Evolutionary conservation across 768 basidiomycete species (phyloP).

Genomic region (Pleurotus ostreatus): DNA sequence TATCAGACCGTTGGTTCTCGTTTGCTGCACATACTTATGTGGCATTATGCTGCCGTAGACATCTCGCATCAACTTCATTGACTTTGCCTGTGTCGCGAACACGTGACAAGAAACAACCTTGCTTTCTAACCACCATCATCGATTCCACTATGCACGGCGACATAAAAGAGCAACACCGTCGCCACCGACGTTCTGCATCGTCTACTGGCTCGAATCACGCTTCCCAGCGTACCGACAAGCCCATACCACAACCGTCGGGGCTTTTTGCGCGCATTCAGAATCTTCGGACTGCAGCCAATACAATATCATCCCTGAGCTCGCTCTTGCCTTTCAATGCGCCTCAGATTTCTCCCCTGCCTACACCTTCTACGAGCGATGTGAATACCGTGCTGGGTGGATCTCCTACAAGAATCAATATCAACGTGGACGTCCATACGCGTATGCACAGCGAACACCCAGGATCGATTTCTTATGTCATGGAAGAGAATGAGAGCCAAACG

Average conservation of each 20-base stretch:
- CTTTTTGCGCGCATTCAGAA: conserved; percentile 6
- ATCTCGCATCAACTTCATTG: too few species aligned
- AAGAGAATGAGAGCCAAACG: neutral
- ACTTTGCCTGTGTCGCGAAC: too few species aligned
- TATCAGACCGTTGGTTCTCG: too few species aligned
- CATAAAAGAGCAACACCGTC: neutral
- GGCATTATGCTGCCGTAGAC: too few species aligned
- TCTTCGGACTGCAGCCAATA: conserved; percentile 1
- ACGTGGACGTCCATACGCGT: conserved; percentile 1
- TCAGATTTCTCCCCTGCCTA: neutral
- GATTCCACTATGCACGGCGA: neutral
- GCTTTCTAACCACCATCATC: neutral
- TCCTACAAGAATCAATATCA: conserved; percentile 3
- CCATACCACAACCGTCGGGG: neutral
- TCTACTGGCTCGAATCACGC: neutral
- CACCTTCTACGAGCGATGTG: neutral
- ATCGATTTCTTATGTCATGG: neutral
- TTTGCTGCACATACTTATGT: too few species aligned
- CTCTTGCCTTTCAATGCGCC: neutral
- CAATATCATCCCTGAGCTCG: conserved; percentile 1
- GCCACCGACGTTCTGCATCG: neutral
- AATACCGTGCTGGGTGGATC: neutral
- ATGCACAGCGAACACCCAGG: neutral
- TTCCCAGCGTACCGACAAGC: neutral
- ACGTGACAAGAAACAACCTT: too few species aligned